Conservation (phyloP, 768 basidiomycete genomes). For the Cubamyces sp. region DNA sequence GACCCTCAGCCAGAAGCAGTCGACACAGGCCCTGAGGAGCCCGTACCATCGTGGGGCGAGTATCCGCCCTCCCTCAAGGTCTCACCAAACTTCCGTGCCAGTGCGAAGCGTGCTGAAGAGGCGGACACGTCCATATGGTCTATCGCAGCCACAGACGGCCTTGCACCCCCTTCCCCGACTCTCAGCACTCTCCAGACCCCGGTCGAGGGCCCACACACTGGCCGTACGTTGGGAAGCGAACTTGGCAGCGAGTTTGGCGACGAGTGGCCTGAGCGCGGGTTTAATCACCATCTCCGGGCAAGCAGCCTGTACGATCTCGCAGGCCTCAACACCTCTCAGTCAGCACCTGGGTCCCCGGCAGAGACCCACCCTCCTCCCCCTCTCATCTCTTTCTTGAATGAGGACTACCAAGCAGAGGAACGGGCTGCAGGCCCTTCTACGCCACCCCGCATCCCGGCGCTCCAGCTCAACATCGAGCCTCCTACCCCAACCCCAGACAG, state of each 20-base stretch:
- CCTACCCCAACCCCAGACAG: conserved; percentile 31
- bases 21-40: not conserved
- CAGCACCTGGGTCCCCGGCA: conserved; percentile 13
- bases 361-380: conserved; percentile 1
- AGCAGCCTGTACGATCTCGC: conserved; percentile 59
- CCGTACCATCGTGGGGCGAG: conserved; percentile 4
- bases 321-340: conserved; percentile 29
- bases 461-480: conserved; percentile 33
- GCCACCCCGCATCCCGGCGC: conserved; percentile 17
- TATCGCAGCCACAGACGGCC: conserved; percentile 29
- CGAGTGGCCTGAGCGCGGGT: conserved; percentile 44
- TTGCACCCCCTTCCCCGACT: conserved; percentile 20
- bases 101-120: not conserved
- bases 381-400: not conserved
- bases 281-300: conserved; percentile 51
- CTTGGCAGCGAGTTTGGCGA: conserved; percentile 57
- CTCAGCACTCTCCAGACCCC: conserved; percentile 21
- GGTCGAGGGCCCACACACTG: conserved; percentile 27
- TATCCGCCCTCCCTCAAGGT: conserved; percentile 25
- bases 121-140: conserved; percentile 31
- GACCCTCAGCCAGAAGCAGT: conserved; percentile 35
- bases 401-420: not conserved
- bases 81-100: conserved; percentile 21
- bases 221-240: conserved; percentile 56
- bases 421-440: conserved; percentile 19